phyloP scores from a whole-genome alignment of 495 filamentous ascomycete species.

The Parachaetomium inaequale region DNA sequence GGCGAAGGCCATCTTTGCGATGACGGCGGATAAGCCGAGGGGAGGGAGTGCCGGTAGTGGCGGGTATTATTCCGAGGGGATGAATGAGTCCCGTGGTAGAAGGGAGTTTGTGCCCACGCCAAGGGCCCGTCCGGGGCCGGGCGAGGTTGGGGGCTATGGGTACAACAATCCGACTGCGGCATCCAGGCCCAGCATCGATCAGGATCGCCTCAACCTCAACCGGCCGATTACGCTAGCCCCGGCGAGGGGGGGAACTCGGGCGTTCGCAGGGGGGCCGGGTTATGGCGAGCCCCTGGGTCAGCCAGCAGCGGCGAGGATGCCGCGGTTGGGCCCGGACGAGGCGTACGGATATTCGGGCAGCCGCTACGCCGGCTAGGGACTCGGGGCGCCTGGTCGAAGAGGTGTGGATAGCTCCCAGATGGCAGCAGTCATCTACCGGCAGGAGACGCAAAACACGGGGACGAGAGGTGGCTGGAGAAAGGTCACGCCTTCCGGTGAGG shows the following conservation, averaged over 20 bases:
- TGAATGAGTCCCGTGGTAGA: background rate
- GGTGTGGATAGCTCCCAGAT: background rate
- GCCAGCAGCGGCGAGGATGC: background rate
- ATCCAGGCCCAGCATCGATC: background rate
- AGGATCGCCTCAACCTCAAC: conserved; percentile 1
- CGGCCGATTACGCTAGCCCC: conserved; percentile 5
- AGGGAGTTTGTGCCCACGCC: background rate
- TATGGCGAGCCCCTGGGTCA: background rate
- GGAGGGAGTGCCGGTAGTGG: background rate
- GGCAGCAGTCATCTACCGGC: background rate
- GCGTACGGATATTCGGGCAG: background rate
- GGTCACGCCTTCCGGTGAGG: background rate
- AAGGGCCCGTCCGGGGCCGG: background rate
- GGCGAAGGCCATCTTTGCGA: background rate
- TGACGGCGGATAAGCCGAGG: background rate
- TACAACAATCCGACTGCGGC: background rate
- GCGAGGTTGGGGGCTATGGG: background rate
- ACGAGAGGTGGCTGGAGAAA: background rate
- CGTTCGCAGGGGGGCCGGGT: background rate
- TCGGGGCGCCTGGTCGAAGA: conserved; percentile 12
- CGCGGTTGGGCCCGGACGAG: background rate
- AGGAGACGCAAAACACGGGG: background rate
- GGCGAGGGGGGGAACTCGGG: background rate
- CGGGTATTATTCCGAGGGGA: background rate
- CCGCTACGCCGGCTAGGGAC: conserved; percentile 2